Conservation (phyloP, 116 monocot genomes). For the Dioscorea cayenensis region DNA sequence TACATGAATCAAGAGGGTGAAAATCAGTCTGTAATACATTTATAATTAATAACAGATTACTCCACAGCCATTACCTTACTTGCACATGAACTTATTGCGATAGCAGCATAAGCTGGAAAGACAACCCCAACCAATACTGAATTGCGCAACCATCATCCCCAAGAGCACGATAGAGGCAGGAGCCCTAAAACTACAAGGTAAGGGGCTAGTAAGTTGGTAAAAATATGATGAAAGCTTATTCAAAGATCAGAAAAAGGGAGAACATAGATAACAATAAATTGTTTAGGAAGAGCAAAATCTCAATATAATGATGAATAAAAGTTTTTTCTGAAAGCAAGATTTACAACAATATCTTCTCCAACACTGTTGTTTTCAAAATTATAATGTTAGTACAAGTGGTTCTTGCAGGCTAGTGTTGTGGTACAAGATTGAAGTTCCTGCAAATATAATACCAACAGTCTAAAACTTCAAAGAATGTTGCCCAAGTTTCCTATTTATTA, state of each 20-base stretch:
- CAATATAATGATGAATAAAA: not conserved
- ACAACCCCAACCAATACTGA: slow-evolving; percentile 98
- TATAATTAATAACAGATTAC: not conserved
- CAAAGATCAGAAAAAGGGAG: not conserved
- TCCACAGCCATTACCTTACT: slow-evolving; percentile 66
- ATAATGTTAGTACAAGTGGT: too few relatives aligned
- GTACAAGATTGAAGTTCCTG: too few relatives aligned
- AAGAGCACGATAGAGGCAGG: slow-evolving; percentile 96
- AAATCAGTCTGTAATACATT: too few relatives aligned
- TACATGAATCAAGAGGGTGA: not conserved
- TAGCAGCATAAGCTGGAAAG: slow-evolving; percentile 98
- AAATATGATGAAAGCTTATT: not conserved
- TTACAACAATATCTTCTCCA: too few relatives aligned
- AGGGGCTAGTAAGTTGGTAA: not conserved
- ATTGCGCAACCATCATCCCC: slow-evolving; percentile 99
- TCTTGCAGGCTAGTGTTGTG: too few relatives aligned
- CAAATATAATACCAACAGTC: too few relatives aligned
- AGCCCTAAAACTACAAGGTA: slow-evolving; percentile 68
- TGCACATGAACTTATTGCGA: slow-evolving; percentile 95
- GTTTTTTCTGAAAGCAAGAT: too few relatives aligned
- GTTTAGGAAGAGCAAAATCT: not conserved
- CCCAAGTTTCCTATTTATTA: too few relatives aligned
- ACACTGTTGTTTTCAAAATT: too few relatives aligned
- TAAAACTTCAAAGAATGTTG: too few relatives aligned
- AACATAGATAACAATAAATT: not conserved